Conservation (phyloP, 164 flowering plant species). For the Vitis amurensis region DNA sequence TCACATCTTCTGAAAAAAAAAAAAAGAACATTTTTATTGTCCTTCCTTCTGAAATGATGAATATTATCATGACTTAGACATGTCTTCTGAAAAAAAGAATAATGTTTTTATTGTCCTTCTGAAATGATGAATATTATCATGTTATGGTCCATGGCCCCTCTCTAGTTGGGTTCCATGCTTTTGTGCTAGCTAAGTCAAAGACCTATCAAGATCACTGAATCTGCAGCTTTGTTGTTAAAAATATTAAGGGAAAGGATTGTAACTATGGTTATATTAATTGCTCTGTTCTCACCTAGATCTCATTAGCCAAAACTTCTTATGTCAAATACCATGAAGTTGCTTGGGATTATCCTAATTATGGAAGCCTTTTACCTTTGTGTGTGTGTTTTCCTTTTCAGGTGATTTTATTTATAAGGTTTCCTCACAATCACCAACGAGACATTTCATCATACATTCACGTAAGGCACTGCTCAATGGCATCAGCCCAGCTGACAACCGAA, state of each 20-base stretch:
- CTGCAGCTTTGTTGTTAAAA: not conserved
- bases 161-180: not conserved
- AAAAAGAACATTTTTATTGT: too few species aligned
- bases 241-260: not conserved
- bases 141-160: not conserved
- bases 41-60: too few species aligned
- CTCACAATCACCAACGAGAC: conserved; percentile 87
- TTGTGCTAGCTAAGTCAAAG: not conserved
- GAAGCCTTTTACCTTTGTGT: not conserved
- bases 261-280: not conserved
- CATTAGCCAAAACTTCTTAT: not conserved
- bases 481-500: conserved; percentile 90
- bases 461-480: conserved; percentile 94
- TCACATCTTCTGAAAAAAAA: too few species aligned
- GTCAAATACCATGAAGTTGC: not conserved
- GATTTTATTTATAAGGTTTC: conserved; percentile 87
- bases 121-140: not conserved
- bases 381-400: conserved; percentile 51
- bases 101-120: too few species aligned
- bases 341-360: not conserved
- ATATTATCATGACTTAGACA: not conserved
- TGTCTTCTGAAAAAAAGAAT: too few species aligned
- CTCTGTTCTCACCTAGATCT: not conserved
- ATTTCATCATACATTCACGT: conserved; percentile 90
- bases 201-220: not conserved